phyloP scores from a whole-genome alignment of 2,329 filamentous ascomycete species.

The Aspergillus transmontanensis region DNA sequence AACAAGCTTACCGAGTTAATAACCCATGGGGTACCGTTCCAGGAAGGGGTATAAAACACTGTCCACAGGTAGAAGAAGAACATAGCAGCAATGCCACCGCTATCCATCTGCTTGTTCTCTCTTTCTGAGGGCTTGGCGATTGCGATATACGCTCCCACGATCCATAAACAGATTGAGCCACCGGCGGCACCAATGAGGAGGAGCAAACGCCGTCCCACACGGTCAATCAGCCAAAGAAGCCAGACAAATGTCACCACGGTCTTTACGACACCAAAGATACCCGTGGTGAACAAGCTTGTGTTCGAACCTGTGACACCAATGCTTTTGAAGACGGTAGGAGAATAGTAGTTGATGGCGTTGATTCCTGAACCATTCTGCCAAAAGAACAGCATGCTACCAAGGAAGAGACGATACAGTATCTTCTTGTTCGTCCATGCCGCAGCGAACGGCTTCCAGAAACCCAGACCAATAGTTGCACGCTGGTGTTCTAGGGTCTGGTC shows the following conservation, averaged over 20 bases:
- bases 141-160: constrained; percentile 42
- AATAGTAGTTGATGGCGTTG: constrained; percentile 79
- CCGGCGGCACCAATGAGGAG: constrained; percentile 66
- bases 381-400: constrained; percentile 74
- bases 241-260: constrained; percentile 69
- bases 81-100: constrained; percentile 49
- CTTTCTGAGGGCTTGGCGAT: constrained; percentile 32
- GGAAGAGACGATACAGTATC: constrained; percentile 71
- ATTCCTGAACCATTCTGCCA: constrained; percentile 79
- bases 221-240: constrained; percentile 70
- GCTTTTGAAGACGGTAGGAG: constrained; percentile 67
- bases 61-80: constrained; percentile 77
- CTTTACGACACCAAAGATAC: constrained; percentile 77
- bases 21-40: constrained; percentile 78
- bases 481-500: constrained; percentile 70
- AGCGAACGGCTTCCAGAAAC: constrained; percentile 74
- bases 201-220: constrained; percentile 62
- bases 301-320: constrained; percentile 65
- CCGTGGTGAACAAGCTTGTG: constrained; percentile 66
- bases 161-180: constrained; percentile 52
- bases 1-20: constrained; percentile 56
- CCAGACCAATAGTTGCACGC: constrained; percentile 63
- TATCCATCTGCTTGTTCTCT: constrained; percentile 23
- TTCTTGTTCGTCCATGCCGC: constrained; percentile 57
- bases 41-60: constrained; percentile 70